Conservation (phyloP, 2,329 filamentous ascomycete genomes). For the Didymellaceae sp. region DNA sequence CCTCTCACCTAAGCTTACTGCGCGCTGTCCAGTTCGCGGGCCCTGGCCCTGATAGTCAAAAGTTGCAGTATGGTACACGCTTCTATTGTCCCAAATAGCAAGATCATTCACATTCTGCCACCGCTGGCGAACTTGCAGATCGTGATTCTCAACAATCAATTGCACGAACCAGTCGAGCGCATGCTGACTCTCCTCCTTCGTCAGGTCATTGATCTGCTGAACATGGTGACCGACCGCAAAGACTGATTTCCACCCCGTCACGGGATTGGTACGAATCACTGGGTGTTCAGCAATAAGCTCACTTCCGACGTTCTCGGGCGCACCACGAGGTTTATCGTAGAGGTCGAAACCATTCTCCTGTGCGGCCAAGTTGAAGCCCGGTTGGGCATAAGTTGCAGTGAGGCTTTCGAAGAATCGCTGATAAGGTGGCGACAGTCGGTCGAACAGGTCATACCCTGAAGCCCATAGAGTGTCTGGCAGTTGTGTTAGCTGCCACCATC, state of each 20-base stretch:
- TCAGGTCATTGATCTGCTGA: slow-evolving; percentile 54
- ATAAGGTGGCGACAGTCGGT: slow-evolving; percentile 56
- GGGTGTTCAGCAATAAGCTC: slow-evolving; percentile 61
- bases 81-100: slow-evolving; percentile 71
- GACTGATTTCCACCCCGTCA: slow-evolving; percentile 52
- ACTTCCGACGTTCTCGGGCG: slow-evolving; percentile 62
- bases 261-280: slow-evolving; percentile 59
- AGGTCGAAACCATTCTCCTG: slow-evolving; percentile 51
- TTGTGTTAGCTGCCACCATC: not conserved
- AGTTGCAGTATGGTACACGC: slow-evolving; percentile 64
- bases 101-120: slow-evolving; percentile 56
- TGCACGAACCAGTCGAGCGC: slow-evolving; percentile 53
- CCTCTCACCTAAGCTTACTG: slow-evolving; percentile 63
- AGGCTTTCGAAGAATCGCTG: slow-evolving; percentile 57
- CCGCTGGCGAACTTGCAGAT: slow-evolving; percentile 57
- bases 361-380: slow-evolving; percentile 50
- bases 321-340: slow-evolving; percentile 57
- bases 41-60: slow-evolving; percentile 65
- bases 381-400: slow-evolving; percentile 56
- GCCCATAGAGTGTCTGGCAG: slow-evolving; percentile 45
- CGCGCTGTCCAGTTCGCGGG: slow-evolving; percentile 61
- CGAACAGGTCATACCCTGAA: slow-evolving; percentile 55
- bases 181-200: slow-evolving; percentile 51
- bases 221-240: slow-evolving; percentile 55
- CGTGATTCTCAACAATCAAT: slow-evolving; percentile 57